Percentiles rank a stretch among this genome's conserved stretches.
These are phyloP conservation scores for Echria macrotheca DNA, from an alignment of 495 filamentous ascomycete species.

Conservation along the genomic window DNA sequence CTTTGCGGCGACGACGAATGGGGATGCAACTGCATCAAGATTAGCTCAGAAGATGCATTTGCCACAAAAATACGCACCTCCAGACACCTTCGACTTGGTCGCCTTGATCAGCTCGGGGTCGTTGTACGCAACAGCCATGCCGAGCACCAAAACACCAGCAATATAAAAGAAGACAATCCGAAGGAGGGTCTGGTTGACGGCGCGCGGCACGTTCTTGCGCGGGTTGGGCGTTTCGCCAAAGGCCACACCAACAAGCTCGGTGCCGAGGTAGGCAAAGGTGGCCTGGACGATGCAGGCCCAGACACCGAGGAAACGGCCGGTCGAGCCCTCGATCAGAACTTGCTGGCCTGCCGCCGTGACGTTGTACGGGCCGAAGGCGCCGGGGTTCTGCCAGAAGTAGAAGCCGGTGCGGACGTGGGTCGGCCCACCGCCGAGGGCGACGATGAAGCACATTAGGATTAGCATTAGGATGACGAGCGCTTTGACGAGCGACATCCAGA, in stretches of 20 bases:
- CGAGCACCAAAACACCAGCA: slow-evolving; percentile 63
- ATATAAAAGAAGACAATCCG: slow-evolving; percentile 74
- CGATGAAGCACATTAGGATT: slow-evolving; percentile 60
- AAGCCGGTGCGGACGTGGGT: slow-evolving; percentile 65
- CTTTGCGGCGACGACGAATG: slow-evolving; percentile 60
- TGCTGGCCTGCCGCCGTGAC: slow-evolving; percentile 8
- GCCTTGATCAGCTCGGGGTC: slow-evolving; percentile 54
- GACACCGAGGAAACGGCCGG: slow-evolving; percentile 64
- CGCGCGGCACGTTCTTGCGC: slow-evolving; percentile 65
- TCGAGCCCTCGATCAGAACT: slow-evolving; percentile 31
- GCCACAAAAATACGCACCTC: no score
- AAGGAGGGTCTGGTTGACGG: slow-evolving; percentile 66
- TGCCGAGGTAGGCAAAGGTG: slow-evolving; percentile 79
- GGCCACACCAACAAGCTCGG: slow-evolving; percentile 76
- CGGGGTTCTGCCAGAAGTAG: slow-evolving; percentile 71
- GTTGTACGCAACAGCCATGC: slow-evolving; percentile 59
- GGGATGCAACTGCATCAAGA: slow-evolving; percentile 54
- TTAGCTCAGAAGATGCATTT: no score
- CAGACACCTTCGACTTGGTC: slow-evolving; percentile 41
- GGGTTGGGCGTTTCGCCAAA: slow-evolving; percentile 78
- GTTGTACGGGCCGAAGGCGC: slow-evolving; percentile 59
- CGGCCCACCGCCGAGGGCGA: slow-evolving; percentile 72
- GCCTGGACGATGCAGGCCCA: slow-evolving; percentile 75
- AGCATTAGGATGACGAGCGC: slow-evolving; percentile 62
- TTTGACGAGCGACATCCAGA: slow-evolving; percentile 71